These are phyloP conservation scores for Penicillium sp. DNA, from an alignment of 2,329 filamentous ascomycete species.

Conservation along the genomic window DNA sequence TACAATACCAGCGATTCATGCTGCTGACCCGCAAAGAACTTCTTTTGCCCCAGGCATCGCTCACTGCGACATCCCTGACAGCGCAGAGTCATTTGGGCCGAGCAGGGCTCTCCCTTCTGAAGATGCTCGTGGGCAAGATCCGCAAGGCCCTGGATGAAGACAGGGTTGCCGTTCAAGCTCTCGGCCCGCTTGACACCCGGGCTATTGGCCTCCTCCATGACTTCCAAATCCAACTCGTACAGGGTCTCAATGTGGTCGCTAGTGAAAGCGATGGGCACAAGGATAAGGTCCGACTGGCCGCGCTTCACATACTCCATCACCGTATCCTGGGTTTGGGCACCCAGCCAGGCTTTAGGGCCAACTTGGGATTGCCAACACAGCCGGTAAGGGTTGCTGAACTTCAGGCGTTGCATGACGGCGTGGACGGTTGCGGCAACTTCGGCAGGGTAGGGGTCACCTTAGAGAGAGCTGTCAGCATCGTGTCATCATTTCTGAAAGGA, in stretches of 20 bases:
- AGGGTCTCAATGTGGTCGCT: constrained; percentile 99
- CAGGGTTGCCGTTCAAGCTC: constrained; percentile 84
- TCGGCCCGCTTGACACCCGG: constrained; percentile 86
- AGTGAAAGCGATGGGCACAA: constrained; percentile 96
- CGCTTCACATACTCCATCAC: constrained; percentile 88
- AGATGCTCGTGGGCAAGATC: constrained; percentile 84
- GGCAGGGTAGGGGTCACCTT: constrained; percentile 89
- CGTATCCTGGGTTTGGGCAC: constrained; percentile 86
- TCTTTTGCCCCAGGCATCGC: constrained; percentile 74
- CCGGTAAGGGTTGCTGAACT: constrained; percentile 87
- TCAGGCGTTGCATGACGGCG: constrained; percentile 91
- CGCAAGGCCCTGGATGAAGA: constrained; percentile 89
- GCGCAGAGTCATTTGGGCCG: constrained; percentile 82
- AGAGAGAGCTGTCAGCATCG: constrained; percentile 5
- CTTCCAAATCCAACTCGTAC: constrained; percentile 90
- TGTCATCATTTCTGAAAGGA: neutral
- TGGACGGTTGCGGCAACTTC: constrained; percentile 96
- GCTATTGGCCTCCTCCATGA: constrained; percentile 81
- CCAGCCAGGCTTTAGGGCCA: constrained; percentile 91
- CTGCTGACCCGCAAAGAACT: constrained; percentile 62
- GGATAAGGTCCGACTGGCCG: constrained; percentile 85
- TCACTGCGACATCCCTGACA: constrained; percentile 95
- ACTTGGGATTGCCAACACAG: constrained; percentile 99
- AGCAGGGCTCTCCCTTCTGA: constrained; percentile 70
- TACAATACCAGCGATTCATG: constrained; percentile 36